Conservation (phyloP, 1,139 yeast genomes). For the Pichia sp. region DNA sequence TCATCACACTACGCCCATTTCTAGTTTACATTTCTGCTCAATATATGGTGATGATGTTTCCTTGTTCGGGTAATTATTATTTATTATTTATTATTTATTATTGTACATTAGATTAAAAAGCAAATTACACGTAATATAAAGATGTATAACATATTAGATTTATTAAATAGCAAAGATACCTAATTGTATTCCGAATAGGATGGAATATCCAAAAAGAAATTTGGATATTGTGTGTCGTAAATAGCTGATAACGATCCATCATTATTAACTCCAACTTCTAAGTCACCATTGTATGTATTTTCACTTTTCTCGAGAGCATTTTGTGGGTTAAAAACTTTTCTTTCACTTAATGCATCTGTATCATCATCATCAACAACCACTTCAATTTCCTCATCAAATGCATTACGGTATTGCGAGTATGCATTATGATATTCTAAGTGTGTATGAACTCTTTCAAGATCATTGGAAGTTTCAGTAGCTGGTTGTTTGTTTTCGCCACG, state of each 20-base stretch:
- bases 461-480: conserved; percentile 5
- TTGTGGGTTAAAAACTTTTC: neutral
- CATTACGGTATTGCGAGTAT: neutral
- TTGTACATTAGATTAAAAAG: neutral
- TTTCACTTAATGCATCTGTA: too few species aligned
- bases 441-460: neutral
- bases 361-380: neutral
- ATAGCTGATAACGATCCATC: conserved; percentile 38
- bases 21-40: too few species aligned
- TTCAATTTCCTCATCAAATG: conserved; percentile 22
- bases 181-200: conserved; percentile 32
- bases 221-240: conserved; percentile 69
- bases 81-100: too few species aligned
- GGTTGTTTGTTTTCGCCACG: conserved; percentile 12
- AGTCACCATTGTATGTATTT: neutral
- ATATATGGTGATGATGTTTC: too few species aligned
- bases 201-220: conserved; percentile 84
- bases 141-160: too few species aligned
- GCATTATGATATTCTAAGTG: neutral
- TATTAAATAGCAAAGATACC: neutral
- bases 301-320: neutral
- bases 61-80: too few species aligned
- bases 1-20: too few species aligned
- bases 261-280: conserved; percentile 24
- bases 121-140: neutral